Conservation (phyloP, 2,329 filamentous ascomycete genomes). For the Ophiostoma montium region DNA sequence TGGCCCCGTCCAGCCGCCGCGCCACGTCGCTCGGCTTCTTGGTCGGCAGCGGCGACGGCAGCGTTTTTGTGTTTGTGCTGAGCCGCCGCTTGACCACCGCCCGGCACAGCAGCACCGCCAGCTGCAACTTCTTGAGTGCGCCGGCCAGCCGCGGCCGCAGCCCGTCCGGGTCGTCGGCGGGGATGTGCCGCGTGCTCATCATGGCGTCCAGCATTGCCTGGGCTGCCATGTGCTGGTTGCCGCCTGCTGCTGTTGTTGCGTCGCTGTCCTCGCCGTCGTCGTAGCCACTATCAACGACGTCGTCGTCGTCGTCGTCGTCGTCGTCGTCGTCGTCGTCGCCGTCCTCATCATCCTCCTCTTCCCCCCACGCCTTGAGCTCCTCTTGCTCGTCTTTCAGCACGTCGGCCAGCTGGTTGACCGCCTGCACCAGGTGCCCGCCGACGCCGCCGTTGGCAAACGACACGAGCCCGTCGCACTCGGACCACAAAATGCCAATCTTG, state of each 20-base stretch:
- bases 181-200: constrained; percentile 50
- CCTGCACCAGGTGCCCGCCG: constrained; percentile 53
- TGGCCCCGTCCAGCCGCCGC: constrained; percentile 38
- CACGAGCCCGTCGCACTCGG: constrained; percentile 61
- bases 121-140: constrained; percentile 49
- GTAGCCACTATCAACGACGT: too few species aligned
- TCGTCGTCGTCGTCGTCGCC: constrained; percentile 33
- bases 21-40: constrained; percentile 18
- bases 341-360: constrained; percentile 47
- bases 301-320: constrained; percentile 22
- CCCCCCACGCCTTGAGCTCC: constrained; percentile 79
- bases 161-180: constrained; percentile 46
- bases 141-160: constrained; percentile 52
- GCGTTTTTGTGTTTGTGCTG: too few species aligned
- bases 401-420: constrained; percentile 59
- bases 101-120: constrained; percentile 53
- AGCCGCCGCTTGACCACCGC: constrained; percentile 57
- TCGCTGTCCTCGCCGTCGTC: constrained; percentile 3
- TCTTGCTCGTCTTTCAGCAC: constrained; percentile 69
- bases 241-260: constrained; percentile 16
- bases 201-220: constrained; percentile 53
- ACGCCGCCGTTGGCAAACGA: constrained; percentile 53
- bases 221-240: constrained; percentile 23
- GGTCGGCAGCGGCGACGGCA: constrained; percentile 26
- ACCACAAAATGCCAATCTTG: constrained; percentile 69